phyloP scores from a whole-genome alignment of 352 stramenopile species.

The Globisporangium rhizosaccharum region DNA sequence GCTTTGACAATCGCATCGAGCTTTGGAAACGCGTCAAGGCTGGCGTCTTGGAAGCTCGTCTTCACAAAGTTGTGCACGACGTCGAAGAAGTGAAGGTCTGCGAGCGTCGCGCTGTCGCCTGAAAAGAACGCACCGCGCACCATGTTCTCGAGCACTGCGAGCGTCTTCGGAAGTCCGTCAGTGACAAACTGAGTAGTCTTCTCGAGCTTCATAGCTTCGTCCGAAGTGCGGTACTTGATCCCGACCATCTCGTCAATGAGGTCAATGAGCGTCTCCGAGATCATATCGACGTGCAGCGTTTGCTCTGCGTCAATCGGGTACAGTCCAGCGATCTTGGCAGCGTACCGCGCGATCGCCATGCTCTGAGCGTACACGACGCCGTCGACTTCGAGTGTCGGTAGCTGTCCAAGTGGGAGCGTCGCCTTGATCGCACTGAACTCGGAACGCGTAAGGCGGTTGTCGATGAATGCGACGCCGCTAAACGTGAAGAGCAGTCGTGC shows the following conservation, averaged over 20 bases:
- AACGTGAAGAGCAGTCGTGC: not conserved
- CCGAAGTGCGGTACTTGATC: constrained; percentile 2
- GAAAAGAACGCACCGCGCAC: constrained; percentile 35
- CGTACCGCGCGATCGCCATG: constrained; percentile 29
- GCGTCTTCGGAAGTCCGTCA: constrained; percentile 21
- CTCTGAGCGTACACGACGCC: constrained; percentile 15
- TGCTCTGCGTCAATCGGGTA: constrained; percentile 12
- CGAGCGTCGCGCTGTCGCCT: constrained; percentile 25
- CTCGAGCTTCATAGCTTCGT: constrained; percentile 27
- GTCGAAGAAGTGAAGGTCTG: constrained; percentile 44
- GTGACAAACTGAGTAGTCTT: constrained; percentile 31
- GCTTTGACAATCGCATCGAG: constrained; percentile 22
- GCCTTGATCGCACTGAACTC: constrained; percentile 15
- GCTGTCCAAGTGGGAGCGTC: constrained; percentile 20
- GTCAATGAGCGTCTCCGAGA: constrained; percentile 14
- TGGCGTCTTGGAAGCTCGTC: constrained; percentile 17
- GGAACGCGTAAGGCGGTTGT: constrained; percentile 15
- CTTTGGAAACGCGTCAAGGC: constrained; percentile 31
- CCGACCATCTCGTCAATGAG: not conserved
- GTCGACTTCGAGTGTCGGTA: constrained; percentile 27
- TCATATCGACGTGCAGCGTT: constrained; percentile 14
- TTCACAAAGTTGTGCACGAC: constrained; percentile 27
- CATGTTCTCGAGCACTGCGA: constrained; percentile 23
- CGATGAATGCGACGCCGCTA: constrained; percentile 17
- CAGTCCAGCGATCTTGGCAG: constrained; percentile 17